These are phyloP conservation scores for Saccharum hybrid DNA, from an alignment of 202 grass and related monocot genomes.

Conservation along the genomic window DNA sequence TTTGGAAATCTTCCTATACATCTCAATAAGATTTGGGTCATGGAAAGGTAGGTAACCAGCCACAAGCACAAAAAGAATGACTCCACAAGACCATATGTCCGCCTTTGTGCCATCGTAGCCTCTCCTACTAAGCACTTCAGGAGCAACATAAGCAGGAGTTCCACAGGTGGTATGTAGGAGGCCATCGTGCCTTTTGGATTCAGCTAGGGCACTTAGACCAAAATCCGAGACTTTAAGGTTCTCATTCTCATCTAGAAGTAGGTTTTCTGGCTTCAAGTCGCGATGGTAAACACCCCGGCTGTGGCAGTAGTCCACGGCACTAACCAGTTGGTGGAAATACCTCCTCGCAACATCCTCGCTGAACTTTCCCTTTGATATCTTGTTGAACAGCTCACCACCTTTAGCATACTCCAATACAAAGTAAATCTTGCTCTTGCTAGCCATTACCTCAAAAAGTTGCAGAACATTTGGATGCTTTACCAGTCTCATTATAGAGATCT, in stretches of 20 bases:
- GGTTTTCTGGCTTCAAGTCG: conserved; percentile 83
- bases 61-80: conserved; percentile 83
- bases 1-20: conserved; percentile 83
- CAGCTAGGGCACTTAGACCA: conserved; percentile 75
- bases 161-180: conserved; percentile 87
- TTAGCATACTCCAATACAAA: conserved; percentile 90
- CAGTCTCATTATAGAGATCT: conserved; percentile 83
- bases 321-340: conserved; percentile 77
- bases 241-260: conserved; percentile 80
- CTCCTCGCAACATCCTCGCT: conserved; percentile 65
- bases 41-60: conserved; percentile 89
- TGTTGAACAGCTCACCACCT: conserved; percentile 84
- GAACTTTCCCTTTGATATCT: conserved; percentile 72
- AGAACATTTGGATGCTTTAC: conserved; percentile 73
- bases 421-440: conserved; percentile 84
- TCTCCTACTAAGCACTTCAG: conserved; percentile 75
- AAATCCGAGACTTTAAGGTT: conserved; percentile 89
- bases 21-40: conserved; percentile 78
- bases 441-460: conserved; percentile 80
- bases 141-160: conserved; percentile 88
- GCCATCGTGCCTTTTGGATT: conserved; percentile 80
- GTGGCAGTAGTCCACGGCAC: conserved; percentile 80
- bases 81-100: conserved; percentile 87
- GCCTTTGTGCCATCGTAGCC: conserved; percentile 78
- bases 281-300: conserved; percentile 82